These are phyloP conservation scores for Lachancea quebecensis DNA, from an alignment of 805 yeast genomes.

Conservation along the genomic window DNA sequence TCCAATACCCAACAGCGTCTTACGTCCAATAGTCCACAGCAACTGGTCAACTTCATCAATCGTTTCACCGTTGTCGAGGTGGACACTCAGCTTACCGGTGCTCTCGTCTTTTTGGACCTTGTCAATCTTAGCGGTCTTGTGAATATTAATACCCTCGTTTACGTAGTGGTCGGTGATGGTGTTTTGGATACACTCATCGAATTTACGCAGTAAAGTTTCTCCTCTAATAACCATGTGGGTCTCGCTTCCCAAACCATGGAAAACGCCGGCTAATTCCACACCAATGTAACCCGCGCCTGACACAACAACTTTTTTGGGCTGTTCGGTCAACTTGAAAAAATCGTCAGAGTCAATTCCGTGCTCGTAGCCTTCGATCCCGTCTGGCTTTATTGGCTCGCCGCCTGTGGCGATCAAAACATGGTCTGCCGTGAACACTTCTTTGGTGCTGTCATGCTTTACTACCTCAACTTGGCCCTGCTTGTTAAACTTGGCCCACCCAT, in stretches of 20 bases:
- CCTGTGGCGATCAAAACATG: conserved; percentile 89
- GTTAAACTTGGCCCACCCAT: conserved; percentile 78
- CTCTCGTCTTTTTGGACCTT: conserved; percentile 41
- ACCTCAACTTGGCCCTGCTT: conserved; percentile 75
- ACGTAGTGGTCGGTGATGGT: conserved; percentile 76
- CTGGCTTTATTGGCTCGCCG: conserved; percentile 69
- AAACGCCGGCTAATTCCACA: conserved; percentile 90
- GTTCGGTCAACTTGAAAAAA: conserved; percentile 70
- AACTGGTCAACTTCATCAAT: conserved; percentile 74
- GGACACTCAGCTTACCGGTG: conserved; percentile 44
- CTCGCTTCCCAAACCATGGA: conserved; percentile 79
- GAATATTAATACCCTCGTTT: conserved; percentile 74
- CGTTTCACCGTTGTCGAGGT: conserved; percentile 34
- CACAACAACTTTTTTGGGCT: conserved; percentile 87
- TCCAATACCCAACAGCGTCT: conserved; percentile 65
- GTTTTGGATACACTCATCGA: conserved; percentile 73
- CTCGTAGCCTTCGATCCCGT: conserved; percentile 70
- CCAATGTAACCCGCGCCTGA: conserved; percentile 99
- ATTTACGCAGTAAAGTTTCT: conserved; percentile 80
- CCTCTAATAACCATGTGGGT: conserved; percentile 87
- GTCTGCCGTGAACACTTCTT: conserved; percentile 65
- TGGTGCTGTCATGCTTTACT: conserved; percentile 51
- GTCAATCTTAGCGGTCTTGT: conserved; percentile 52
- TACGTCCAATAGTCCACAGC: conserved; percentile 94
- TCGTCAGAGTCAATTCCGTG: conserved; percentile 86